Conservation (phyloP, 495 filamentous ascomycete species). For the Neohortaea acidophila region DNA sequence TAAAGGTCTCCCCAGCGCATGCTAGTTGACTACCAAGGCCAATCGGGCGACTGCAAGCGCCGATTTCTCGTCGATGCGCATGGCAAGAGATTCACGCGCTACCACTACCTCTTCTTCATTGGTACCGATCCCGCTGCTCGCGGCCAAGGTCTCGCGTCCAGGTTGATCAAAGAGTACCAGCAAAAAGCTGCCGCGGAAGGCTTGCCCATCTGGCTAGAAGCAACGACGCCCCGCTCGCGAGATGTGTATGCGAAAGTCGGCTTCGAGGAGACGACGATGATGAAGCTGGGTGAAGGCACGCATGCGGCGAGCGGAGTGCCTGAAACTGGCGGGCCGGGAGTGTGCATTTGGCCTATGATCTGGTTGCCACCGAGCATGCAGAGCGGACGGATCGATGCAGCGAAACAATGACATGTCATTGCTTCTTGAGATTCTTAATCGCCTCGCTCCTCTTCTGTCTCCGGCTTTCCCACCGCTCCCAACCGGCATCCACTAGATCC, state of each 20-base stretch:
- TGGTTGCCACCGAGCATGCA: constrained; percentile 5
- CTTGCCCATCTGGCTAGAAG: constrained; percentile 16
- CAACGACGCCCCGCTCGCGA: constrained; percentile 5
- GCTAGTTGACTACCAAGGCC: constrained; percentile 2
- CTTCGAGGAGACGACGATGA: constrained; percentile 1
- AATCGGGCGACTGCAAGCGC: constrained; percentile 2
- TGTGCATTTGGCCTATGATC: constrained; percentile 5
- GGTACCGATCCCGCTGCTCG: constrained; percentile 7
- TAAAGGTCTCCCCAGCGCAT: too few relatives aligned
- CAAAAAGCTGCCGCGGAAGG: constrained; percentile 1
- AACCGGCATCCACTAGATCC: constrained; percentile 80
- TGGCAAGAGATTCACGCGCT: constrained; percentile 1
- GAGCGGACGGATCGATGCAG: too few relatives aligned
- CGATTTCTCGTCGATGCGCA: neutral
- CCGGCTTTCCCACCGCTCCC: constrained; percentile 66
- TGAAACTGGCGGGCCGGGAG: constrained; percentile 1
- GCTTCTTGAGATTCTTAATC: neutral
- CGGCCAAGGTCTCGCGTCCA: constrained; percentile 8
- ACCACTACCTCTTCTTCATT: constrained; percentile 13
- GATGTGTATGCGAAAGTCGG: constrained; percentile 3
- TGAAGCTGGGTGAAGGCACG: constrained; percentile 4
- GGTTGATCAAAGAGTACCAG: constrained; percentile 4
- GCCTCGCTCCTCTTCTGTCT: constrained; percentile 2
- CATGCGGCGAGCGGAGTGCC: neutral
- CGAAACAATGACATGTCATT: too few relatives aligned